Conservation (phyloP, 495 filamentous ascomycete genomes). For the Podospora tetraspora region DNA sequence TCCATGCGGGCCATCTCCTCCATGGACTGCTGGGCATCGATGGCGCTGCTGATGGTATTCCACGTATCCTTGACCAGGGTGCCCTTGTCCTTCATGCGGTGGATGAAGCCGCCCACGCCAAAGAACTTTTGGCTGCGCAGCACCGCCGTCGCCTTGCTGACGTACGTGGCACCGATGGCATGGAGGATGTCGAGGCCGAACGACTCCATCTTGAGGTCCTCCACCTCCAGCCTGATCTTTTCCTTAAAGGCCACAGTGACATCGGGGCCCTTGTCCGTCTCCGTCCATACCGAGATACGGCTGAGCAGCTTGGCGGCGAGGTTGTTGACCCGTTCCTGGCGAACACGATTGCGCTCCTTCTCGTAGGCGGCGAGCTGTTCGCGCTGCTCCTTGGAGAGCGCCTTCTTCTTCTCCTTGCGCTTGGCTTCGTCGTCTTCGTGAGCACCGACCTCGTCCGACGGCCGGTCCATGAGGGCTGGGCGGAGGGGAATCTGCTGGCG, state of each 20-base stretch:
- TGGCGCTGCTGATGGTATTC: conserved; percentile 95
- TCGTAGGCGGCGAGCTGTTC: conserved; percentile 88
- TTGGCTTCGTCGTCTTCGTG: conserved; percentile 69
- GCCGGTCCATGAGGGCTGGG: conserved; percentile 80
- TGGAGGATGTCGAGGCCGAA: conserved; percentile 97
- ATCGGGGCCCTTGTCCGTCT: conserved; percentile 83
- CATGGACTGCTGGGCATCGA: conserved; percentile 96
- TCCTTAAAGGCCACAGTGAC: conserved; percentile 86
- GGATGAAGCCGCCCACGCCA: conserved; percentile 92
- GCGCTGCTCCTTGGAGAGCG: conserved; percentile 78
- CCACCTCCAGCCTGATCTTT: conserved; percentile 90
- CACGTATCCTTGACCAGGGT: conserved; percentile 95
- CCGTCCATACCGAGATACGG: conserved; percentile 91
- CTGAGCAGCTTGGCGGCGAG: conserved; percentile 80
- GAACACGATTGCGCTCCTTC: conserved; percentile 71
- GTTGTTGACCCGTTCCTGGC: conserved; percentile 85
- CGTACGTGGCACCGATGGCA: conserved; percentile 84
- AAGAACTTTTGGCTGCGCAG: conserved; percentile 95
- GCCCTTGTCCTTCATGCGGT: conserved; percentile 91
- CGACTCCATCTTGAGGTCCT: conserved; percentile 98
- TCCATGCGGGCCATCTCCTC: conserved; percentile 98
- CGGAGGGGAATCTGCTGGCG: conserved; percentile 61
- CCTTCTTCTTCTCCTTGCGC: conserved; percentile 69
- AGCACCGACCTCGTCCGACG: conserved; percentile 75
- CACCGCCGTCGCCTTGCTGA: conserved; percentile 78